Base-by-base conservation (phyloP, 495 filamentous ascomycete species). In the Entonaema liquescens region DNA sequence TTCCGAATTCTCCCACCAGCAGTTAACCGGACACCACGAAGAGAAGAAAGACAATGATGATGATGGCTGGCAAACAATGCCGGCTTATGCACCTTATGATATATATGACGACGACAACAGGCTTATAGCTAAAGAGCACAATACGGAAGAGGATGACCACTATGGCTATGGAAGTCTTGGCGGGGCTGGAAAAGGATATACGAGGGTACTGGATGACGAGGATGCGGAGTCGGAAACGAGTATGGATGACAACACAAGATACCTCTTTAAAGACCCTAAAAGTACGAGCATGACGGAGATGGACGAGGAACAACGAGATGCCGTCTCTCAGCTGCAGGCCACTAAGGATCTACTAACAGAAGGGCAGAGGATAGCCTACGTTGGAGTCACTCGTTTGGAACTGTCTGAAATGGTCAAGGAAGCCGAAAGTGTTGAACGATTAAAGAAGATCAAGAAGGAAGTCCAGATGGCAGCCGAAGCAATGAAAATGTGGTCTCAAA, bases 231-330 rank as follows among this genome's bases (percentile, higher is more conserved):
- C 94, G 40, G 90, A 91, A 49, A 98, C 93, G 11, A 97, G 94
- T 81, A 89, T 99, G 89, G 95, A 99, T 76, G 95, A 99, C 56
- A 95, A 98, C 75, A 98, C 96, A 2, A 89, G 91, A 58, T 99
- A 99, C 76, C 84, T 99, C 11, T 99, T 99, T 81, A 94, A 92
- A 76, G 87, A 88, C 44, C 77, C 80, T 57, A 82, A 82, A 35
- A 86, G 82, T 33, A 91, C 88, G 9, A 85, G 86, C 50, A 83
- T 88, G 44, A 78, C 79, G 42, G 81, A 80, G 53, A 83, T 83
- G 57, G 82, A 91, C 26, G 94, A 96, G 21, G 92, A 93, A 69
- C 87, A 88, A 69, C 87, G 94, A 52, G 95, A 98, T 81, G 87
- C 93, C 5, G 74, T 96, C 56, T 88, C 91, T 53, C 95, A 99